A percentile compares a stretch with the other conserved stretches of the same genome.
These are phyloP conservation scores for Blastocystis sp. DNA, from an alignment of 352 stramenopile species.

Conservation along the genomic window DNA sequence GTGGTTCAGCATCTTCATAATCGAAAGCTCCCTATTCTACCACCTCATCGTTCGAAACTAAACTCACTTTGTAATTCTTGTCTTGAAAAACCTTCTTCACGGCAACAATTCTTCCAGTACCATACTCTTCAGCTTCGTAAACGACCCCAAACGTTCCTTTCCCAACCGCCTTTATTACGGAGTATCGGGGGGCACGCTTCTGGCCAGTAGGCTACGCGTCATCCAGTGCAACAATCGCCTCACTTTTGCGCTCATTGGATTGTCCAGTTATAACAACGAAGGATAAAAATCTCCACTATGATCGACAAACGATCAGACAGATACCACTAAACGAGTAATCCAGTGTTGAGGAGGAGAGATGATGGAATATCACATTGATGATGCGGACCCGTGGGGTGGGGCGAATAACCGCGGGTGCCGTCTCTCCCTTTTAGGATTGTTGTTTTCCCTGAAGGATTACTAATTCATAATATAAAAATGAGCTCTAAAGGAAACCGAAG, in stretches of 20 bases:
- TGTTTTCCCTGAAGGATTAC: no score
- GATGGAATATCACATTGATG: no score
- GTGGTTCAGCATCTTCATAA: constrained; percentile 95
- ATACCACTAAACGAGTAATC: no score
- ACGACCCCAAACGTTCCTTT: constrained; percentile 98
- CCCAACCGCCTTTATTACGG: constrained; percentile 93
- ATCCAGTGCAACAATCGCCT: background rate
- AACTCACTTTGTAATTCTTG: constrained; percentile 88
- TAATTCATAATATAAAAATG: constrained; percentile 3
- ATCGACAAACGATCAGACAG: no score
- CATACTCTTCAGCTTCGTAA: constrained; percentile 88
- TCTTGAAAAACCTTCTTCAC: constrained; percentile 99
- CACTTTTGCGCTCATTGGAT: constrained; percentile 9
- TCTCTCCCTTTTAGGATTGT: background rate
- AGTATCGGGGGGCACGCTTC: constrained; percentile 68
- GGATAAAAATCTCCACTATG: no score
- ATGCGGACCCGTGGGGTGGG: background rate
- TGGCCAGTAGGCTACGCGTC: background rate
- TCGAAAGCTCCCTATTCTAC: constrained; percentile 94
- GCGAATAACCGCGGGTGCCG: background rate
- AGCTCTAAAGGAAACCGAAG: constrained; percentile 40
- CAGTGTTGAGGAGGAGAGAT: no score
- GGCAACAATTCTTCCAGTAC: constrained; percentile 90
- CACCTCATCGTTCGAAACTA: background rate
- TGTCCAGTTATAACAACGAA: no score